Base-by-base conservation (phyloP, 495 filamentous ascomycete species). In the Penicillium taxi region DNA sequence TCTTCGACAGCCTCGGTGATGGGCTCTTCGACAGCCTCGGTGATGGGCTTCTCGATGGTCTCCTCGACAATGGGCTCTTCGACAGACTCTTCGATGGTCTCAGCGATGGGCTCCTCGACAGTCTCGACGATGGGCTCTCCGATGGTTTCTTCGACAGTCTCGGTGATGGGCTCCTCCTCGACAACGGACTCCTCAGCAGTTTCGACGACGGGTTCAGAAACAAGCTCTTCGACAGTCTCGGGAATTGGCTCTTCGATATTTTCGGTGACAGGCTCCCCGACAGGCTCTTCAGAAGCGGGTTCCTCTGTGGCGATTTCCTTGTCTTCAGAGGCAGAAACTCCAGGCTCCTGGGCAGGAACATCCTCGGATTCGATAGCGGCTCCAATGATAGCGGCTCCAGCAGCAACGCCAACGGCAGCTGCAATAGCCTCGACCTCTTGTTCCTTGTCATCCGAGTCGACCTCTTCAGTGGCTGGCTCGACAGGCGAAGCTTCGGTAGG, bases 181-280 rank as follows among this genome's bases (percentile, higher is more conserved):
- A 31, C 28, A 19, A 11, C 15, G 2, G 28, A 9, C 3, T 5
- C 31, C 31, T 33, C 31, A 11, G 18, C 26, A 14, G n/a, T 29
- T 15, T 29, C 26, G 16, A 4, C 27, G 13, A 27, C 27, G 8
- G 20, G 21, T 15, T 41, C 32, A 15, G 35, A 29, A 12, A 9
- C 27, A 32, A 42, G 21, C 23, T 47, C 42, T n/a, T n/a, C 34
- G 9, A 25, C 17, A 6, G 19, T 24, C 33, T 50, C 35, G 33
- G 23, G 13, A n/a, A 26, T 13, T 11, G 32, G 19, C n/a, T 6
- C 29, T 17, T 31, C 29, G 6, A n/a, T n/a, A n/a, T 25, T 33
- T 48, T 28, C n/a, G 22, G 22, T 24, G 16, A 29, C 29, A 4
- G 48, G 15, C 14, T 47, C 35, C 20, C 44, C 42, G 16, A 25